Base-by-base conservation (phyloP, 2,329 filamentous ascomycete genomes). In the Emergomyces africanus region DNA sequence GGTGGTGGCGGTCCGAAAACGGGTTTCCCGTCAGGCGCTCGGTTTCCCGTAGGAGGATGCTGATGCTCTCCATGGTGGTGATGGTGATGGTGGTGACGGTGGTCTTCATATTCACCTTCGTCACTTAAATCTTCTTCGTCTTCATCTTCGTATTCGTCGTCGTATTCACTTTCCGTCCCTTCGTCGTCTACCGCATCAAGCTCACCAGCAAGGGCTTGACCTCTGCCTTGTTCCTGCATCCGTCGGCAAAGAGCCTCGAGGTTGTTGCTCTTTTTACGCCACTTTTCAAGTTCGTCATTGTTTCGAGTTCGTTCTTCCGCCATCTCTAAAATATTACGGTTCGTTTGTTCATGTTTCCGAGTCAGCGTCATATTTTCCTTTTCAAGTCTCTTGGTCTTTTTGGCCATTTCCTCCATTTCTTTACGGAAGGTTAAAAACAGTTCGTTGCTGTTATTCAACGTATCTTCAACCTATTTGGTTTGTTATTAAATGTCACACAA, bases 351-450 rank as follows among this genome's bases (percentile, higher is more conserved):
- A 72, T 96, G 92, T 74, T 96, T 96, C 59, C 92, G 84, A 65
- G 90, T 95, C 57, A 96, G 81, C 20, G 83, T 87, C 66, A 94
- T 87, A 68, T 99, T 97, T 70, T 99, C 94, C 75, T 96, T 96
- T 73, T 99, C 94, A 57, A 99, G 79, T 30, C 90, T 86, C 75
- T 96, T 96, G 5, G 92, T 96, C 78, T 97, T 97, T 78, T 96
- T 96, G 0, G 91, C 96, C 91, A 97, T 97, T 70, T 97, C 94
- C 75, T 97, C 94, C 91, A 97, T 97, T 75, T 97, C 94, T 77
- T 96, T 96, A 58, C 92, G 84, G 75, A 97, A 97, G 0, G 94
- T 96, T 65, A 96, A 79, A 74, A 97, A 97, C 58, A 97, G 79
- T 71, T 97, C 94, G 77, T 97, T 97, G 74, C 90, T 96, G 72